Base-by-base conservation (phyloP, 2,329 filamentous ascomycete species). In the Aspergillus sclerotialis region DNA sequence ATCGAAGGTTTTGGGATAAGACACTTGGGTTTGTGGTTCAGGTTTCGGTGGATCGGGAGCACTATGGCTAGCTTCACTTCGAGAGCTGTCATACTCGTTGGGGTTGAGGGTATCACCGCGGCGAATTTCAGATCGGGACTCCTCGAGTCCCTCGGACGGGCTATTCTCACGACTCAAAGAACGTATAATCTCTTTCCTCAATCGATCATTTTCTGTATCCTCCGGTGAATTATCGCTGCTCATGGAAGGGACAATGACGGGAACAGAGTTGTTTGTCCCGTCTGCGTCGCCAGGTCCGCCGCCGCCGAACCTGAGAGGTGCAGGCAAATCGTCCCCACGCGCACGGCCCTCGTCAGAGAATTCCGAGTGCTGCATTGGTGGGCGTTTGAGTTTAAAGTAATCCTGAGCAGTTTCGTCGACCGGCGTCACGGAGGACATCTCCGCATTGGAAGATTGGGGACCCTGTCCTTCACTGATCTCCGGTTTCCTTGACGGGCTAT, bases 401-500 rank as follows among this genome's bases (percentile, higher is more conserved):
- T 44, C 29, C 26, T 43, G 42, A 8, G 47, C 40, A 7, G 30
- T 12, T 26, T 33, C 30, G 17, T 57, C 51, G 16, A 53, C 45
- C 13, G 61, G 51, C 38, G 60, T 63, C 24, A 60, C 52, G 4
- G 63, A 53, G 15, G 60, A 61, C 35, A 70, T 38, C 23, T 68
- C 60, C 24, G 63, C 73, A 28, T 65, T 53, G 35, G 69, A 64
- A 21, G 66, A 66, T 28, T 62, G 42, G 12, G 63, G 55, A 33
- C 58, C 34, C 14, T 46, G 40, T 13, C 60, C 61, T 7, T 67
- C 60, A 28, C 68, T 68, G 21, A 81, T 49, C 14, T 67, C 63
- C 4, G 77, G 76, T 19, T 68, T 73, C 30, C 72, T 71, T n/a
- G 76, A 77, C 19, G 78, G 77, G 37, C 75, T 80, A 37, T 77